Evolutionary conservation across 2,329 filamentous ascomycete species (phyloP).

Genomic region (Xylaria multiplex): DNA sequence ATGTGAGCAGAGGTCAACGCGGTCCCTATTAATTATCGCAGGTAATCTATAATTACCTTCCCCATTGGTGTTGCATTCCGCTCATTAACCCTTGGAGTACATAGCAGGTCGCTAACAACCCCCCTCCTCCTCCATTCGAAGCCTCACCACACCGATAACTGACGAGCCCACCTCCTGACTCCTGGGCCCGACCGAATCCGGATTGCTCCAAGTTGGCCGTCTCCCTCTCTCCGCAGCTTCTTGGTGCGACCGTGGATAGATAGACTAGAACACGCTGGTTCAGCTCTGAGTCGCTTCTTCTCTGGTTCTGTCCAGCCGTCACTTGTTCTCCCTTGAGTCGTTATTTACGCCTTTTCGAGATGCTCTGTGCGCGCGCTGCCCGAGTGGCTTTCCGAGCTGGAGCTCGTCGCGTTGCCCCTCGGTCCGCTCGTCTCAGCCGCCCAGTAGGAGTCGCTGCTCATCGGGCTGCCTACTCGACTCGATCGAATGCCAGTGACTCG

Average conservation of each 20-base stretch:
- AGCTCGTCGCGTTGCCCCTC: constrained; percentile 44
- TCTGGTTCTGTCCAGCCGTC: constrained; percentile 3
- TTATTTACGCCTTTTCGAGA: constrained; percentile 29
- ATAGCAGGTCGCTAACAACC: constrained; percentile 30
- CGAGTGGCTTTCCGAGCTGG: constrained; percentile 47
- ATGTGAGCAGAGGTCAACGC: constrained; percentile 36
- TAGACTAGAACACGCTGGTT: constrained; percentile 4
- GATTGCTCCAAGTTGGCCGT: neutral
- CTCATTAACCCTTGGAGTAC: constrained; percentile 31
- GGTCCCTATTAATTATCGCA: constrained; percentile 40
- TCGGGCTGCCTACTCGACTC: constrained; percentile 49
- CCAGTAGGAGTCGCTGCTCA: constrained; percentile 41
- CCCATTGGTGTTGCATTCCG: constrained; percentile 35
- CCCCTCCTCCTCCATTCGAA: constrained; percentile 25
- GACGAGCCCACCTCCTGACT: constrained; percentile 14
- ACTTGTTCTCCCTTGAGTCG: constrained; percentile 3
- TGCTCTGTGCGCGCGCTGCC: constrained; percentile 45
- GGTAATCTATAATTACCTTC: constrained; percentile 38
- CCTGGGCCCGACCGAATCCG: constrained; percentile 11
- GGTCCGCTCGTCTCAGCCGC: constrained; percentile 30
- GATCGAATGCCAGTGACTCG: constrained; percentile 56
- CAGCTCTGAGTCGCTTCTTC: constrained; percentile 5
- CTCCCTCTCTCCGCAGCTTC: constrained; percentile 17
- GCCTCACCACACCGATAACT: constrained; percentile 31
- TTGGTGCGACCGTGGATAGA: constrained; percentile 27